Percentiles rank a stretch among this genome's conserved stretches.
Evolutionary conservation across 768 basidiomycete species (phyloP).

Genomic region (Lyophyllum shimeji): DNA sequence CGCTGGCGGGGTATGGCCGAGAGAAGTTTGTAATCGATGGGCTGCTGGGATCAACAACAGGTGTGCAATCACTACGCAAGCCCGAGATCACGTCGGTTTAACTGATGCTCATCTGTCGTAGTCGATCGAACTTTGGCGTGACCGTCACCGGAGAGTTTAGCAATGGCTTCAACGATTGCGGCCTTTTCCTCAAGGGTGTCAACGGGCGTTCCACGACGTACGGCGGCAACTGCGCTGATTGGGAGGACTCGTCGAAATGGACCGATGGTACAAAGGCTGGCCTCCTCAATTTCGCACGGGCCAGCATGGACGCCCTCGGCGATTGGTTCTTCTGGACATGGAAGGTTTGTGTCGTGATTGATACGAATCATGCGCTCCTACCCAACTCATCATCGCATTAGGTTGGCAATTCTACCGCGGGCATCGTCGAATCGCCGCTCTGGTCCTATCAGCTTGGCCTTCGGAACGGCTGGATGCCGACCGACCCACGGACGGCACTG

Average conservation of each 20-base stretch:
- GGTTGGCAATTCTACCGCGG: constrained; percentile 35
- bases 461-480: constrained; percentile 46
- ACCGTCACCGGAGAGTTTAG: constrained; percentile 76
- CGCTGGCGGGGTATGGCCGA: constrained; percentile 42
- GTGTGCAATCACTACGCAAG: constrained; percentile 11
- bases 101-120: constrained; percentile 11
- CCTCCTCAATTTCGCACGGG: constrained; percentile 51
- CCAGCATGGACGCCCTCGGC: constrained; percentile 35
- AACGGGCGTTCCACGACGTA: constrained; percentile 19
- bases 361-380: background rate
- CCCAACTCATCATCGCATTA: constrained; percentile 16
- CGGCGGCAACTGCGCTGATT: constrained; percentile 30
- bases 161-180: constrained; percentile 62
- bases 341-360: constrained; percentile 34
- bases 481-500: constrained; percentile 49
- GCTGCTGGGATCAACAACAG: constrained; percentile 30
- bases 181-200: constrained; percentile 20
- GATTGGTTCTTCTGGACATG: constrained; percentile 51
- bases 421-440: constrained; percentile 41
- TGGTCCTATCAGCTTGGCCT: constrained; percentile 51
- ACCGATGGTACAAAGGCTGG: constrained; percentile 28
- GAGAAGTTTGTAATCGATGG: constrained; percentile 52
- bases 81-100: constrained; percentile 2
- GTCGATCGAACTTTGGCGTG: constrained; percentile 52
- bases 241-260: constrained; percentile 57